Conservation (phyloP, 208 protist genomes). For the Porcisia hertigi region DNA sequence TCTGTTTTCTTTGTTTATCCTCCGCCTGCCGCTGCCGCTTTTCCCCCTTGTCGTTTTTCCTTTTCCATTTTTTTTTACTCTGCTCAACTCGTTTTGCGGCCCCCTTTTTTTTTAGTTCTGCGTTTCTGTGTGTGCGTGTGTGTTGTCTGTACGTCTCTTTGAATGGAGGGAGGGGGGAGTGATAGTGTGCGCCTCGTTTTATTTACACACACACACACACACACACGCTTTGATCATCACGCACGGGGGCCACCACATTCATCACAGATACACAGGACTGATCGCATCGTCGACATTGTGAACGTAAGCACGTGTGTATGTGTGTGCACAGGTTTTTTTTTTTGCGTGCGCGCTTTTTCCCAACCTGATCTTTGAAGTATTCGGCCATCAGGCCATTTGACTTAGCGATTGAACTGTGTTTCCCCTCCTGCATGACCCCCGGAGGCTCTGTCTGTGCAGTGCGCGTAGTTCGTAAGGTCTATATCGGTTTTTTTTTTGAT, state of each 20-base stretch:
- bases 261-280: neutral
- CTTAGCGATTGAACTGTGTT: neutral
- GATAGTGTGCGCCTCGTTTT: too few species aligned
- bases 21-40: neutral
- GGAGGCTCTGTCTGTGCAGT: neutral
- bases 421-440: neutral
- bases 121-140: too few species aligned
- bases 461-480: neutral
- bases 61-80: neutral
- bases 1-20: neutral
- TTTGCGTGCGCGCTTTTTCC: neutral
- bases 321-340: neutral
- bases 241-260: neutral
- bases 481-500: neutral
- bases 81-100: too few species aligned
- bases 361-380: neutral
- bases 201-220: too few species aligned
- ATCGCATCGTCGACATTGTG: neutral
- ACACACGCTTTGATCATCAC: too few species aligned
- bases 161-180: too few species aligned
- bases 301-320: neutral
- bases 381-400: neutral
- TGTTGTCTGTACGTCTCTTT: too few species aligned
- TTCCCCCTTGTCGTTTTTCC: neutral
- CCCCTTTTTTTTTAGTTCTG: too few species aligned